These are phyloP conservation scores for Tuber brumale DNA, from an alignment of 495 filamentous ascomycete genomes.

Conservation along the genomic window DNA sequence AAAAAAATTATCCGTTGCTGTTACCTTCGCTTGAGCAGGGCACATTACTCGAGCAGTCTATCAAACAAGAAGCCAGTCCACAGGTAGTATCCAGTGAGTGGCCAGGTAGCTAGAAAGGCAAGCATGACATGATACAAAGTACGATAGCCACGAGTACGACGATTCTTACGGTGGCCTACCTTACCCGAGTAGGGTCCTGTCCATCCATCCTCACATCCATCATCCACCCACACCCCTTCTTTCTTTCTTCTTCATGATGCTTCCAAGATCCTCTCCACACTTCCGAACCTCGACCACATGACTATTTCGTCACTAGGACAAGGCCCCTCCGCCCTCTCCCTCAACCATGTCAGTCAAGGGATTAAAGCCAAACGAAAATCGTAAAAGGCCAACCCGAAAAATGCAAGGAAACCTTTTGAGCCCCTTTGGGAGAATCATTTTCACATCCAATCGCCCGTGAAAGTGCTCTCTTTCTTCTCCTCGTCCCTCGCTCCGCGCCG, in stretches of 20 bases:
- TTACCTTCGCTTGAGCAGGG: not conserved
- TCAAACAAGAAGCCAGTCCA: not conserved
- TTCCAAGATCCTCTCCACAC: constrained; percentile 2
- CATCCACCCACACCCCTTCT: not conserved
- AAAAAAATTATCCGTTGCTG: not conserved
- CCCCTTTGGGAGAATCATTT: not conserved
- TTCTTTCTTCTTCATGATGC: not conserved
- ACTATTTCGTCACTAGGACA: not conserved
- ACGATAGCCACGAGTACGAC: not conserved
- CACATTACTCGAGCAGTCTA: not conserved
- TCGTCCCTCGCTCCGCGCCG: not conserved
- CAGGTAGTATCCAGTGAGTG: too few species aligned
- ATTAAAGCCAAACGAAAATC: not conserved
- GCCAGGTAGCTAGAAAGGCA: not conserved
- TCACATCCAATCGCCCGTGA: not conserved
- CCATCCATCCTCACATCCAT: not conserved
- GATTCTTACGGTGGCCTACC: not conserved
- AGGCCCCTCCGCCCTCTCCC: not conserved
- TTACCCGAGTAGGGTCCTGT: not conserved
- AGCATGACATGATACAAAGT: not conserved
- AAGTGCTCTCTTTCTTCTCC: not conserved
- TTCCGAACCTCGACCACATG: not conserved
- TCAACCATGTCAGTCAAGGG: too few species aligned
- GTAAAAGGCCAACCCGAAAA: not conserved
- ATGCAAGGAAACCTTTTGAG: not conserved